Conservation (phyloP, 2,329 filamentous ascomycete genomes). For the Dactylonectria estremocensis region DNA sequence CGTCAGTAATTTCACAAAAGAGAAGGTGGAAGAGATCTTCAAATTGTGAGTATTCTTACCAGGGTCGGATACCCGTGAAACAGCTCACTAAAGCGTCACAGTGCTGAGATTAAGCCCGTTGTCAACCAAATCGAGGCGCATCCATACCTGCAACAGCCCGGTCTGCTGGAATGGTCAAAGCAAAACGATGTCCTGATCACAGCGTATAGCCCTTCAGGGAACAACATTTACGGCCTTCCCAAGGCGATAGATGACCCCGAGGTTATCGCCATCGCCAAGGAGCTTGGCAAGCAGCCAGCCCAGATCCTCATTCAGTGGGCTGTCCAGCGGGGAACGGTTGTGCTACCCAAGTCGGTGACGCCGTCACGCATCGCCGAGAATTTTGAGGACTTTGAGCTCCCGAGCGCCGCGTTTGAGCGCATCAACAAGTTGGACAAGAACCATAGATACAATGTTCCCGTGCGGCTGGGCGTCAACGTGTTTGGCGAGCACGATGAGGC, state of each 20-base stretch:
- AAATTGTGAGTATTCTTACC: conserved; percentile 6
- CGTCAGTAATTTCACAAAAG: conserved; percentile 65
- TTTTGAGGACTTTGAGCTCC: conserved; percentile 48
- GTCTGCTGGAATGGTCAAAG: conserved; percentile 63
- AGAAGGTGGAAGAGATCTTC: conserved; percentile 57
- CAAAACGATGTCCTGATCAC: conserved; percentile 70
- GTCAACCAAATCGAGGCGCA: conserved; percentile 64
- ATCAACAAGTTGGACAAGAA: conserved; percentile 30
- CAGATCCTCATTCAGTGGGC: conserved; percentile 68
- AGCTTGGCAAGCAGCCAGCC: conserved; percentile 63
- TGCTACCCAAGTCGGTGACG: conserved; percentile 70
- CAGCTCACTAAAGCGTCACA: conserved; percentile 39
- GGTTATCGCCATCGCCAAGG: conserved; percentile 65
- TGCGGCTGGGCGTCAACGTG: conserved; percentile 30
- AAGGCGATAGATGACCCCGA: conserved; percentile 64
- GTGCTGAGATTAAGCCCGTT: conserved; percentile 64
- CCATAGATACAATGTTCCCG: conserved; percentile 31
- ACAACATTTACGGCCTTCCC: conserved; percentile 62
- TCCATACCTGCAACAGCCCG: conserved; percentile 70
- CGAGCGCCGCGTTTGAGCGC: conserved; percentile 12
- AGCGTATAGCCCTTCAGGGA: conserved; percentile 77
- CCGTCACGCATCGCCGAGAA: conserved; percentile 65
- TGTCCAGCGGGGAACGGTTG: conserved; percentile 67
- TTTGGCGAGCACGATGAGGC: conserved; percentile 32
- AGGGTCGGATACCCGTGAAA: neutral